Base-by-base conservation (phyloP, 208 protist species). In the Wallacemonas rigidus region DNA sequence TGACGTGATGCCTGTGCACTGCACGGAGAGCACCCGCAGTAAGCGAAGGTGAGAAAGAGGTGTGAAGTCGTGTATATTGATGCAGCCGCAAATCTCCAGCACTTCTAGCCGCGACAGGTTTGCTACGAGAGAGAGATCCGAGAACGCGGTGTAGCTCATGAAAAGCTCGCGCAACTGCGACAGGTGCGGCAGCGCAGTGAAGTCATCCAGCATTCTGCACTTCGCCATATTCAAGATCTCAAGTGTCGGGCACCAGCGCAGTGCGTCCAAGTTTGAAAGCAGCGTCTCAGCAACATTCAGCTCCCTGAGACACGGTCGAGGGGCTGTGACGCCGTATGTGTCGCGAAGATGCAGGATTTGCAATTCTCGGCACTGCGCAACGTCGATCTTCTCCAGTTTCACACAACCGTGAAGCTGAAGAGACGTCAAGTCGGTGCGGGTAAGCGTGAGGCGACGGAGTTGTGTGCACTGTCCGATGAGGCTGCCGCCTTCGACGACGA, bases 281-380 rank as follows among this genome's bases (percentile, higher is more conserved):
- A 36, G 60, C 40, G 60, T 50, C 15, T 50, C 41, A 12, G 60
- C 0, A 35, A 65, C 43, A 50, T 65, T 35, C 60, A 65, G 60
- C 60, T 51, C 41, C 3, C 60, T 6, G 15, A 65, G 60, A 36
- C 6, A 9, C 11, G 5, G n/a, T 8, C 44, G 57, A 17, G 8
- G 39, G 9, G 38, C 57, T 8, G 39, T 17, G 9, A 45, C 9
- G 36, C 9, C 26, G 26, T 26, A 26, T 26, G 26, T 26, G 26
- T 26, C 26, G 45, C 12, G 45, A 50, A 50, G 45, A 50, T 6
- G 45, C 45, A 14, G 6, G 45, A 50, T 15, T 7, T 26, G n/a
- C 6, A 65, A 17, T 36, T 38, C 60, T 38, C 43, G 15, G 41
- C 60, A 65, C 9, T 53, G 26, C 40, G 60, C 38, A 4, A 51